Conservation (phyloP, 2,329 filamentous ascomycete species). For the Zasmidium cellare region DNA sequence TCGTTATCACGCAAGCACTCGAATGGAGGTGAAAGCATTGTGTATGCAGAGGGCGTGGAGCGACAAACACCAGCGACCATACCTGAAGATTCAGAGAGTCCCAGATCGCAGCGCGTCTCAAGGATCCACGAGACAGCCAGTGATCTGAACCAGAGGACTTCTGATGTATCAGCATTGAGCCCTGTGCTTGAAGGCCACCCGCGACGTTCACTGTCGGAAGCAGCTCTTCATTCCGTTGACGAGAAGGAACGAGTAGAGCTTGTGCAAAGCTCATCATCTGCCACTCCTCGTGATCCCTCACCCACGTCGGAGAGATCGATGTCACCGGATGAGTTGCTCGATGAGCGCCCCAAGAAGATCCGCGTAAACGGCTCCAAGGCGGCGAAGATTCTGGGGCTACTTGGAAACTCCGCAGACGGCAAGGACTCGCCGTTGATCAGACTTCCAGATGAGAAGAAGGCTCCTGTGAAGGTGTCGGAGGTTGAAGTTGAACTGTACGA, state of each 20-base stretch:
- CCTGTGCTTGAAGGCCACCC: background rate
- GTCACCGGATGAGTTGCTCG: constrained; percentile 3
- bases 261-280: background rate
- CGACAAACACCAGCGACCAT: constrained; percentile 13
- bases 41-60: constrained; percentile 7
- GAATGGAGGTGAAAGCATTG: background rate
- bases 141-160: background rate
- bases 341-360: constrained; percentile 14
- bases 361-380: constrained; percentile 29
- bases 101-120: background rate
- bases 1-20: constrained; percentile 8
- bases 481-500: constrained; percentile 3
- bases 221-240: background rate
- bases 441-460: background rate
- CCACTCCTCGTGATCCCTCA: background rate
- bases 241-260: background rate
- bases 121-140: background rate
- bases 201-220: background rate
- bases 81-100: constrained; percentile 16
- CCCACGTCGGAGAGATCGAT: background rate
- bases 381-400: constrained; percentile 28
- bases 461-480: constrained; percentile 1
- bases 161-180: background rate
- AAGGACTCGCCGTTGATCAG: constrained; percentile 6
- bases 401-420: constrained; percentile 10